A percentile compares a stretch with the other conserved stretches of the same genome.
These are phyloP conservation scores for Tuber calosporum DNA, from an alignment of 495 filamentous ascomycete genomes.

Conservation along the genomic window DNA sequence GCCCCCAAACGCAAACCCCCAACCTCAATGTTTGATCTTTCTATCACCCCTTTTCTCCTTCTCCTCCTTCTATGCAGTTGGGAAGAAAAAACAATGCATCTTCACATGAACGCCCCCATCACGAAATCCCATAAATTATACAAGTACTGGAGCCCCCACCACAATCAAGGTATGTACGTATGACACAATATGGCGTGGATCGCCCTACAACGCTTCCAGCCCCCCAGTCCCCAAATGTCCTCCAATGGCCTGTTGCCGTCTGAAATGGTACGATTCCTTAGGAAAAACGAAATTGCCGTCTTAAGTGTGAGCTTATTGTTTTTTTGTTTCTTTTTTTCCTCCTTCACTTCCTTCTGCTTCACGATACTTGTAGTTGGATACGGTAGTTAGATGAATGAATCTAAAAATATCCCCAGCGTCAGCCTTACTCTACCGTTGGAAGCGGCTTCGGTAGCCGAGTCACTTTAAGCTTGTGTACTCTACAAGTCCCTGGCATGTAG, in stretches of 20 bases:
- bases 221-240: background rate
- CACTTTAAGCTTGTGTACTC: background rate
- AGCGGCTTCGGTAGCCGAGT: background rate
- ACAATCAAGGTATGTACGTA: background rate
- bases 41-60: background rate
- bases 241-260: background rate
- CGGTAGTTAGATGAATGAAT: background rate
- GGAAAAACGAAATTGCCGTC: background rate
- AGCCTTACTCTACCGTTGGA: background rate
- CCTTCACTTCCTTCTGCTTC: background rate
- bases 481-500: too few species aligned
- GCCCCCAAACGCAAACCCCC: background rate
- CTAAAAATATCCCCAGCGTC: background rate
- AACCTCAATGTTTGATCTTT: background rate
- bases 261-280: background rate
- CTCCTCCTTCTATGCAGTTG: background rate
- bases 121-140: background rate
- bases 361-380: too few species aligned
- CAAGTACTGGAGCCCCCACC: background rate
- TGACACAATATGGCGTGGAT: background rate
- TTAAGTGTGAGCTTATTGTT: background rate
- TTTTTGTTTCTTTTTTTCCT: background rate
- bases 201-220: background rate
- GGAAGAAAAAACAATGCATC: background rate
- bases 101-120: background rate